A percentile compares a stretch with the other conserved stretches of the same genome.
Evolutionary conservation across 306 rosid genomes (phyloP).

Genomic region (Cucurbita moschata): DNA sequence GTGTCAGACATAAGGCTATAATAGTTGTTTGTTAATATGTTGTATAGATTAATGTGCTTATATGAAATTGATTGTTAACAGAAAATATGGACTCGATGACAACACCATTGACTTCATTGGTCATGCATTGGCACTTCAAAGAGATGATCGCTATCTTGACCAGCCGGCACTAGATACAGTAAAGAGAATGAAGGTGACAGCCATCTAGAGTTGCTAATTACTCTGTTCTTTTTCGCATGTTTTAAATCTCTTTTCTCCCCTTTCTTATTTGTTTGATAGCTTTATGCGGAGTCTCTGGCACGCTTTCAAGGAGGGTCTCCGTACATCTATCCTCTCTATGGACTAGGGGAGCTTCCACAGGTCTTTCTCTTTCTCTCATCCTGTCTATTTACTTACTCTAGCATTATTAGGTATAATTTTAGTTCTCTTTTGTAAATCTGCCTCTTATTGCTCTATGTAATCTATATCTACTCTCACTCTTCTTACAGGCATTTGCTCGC

Average conservation of each 20-base stretch:
- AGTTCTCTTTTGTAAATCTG: background rate
- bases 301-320: slow-evolving; percentile 99
- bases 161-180: slow-evolving; percentile 95
- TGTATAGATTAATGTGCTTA: background rate
- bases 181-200: slow-evolving; percentile 79
- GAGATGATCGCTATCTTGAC: slow-evolving; percentile 71
- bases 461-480: background rate
- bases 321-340: slow-evolving; percentile 92
- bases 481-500: slow-evolving; percentile 78
- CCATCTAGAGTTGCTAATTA: background rate
- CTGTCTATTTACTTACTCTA: background rate
- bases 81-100: slow-evolving; percentile 89
- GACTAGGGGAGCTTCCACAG: slow-evolving; percentile 99
- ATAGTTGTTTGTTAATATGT: background rate
- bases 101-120: slow-evolving; percentile 91
- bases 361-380: slow-evolving; percentile 19
- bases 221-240: background rate
- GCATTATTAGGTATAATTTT: background rate
- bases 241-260: slow-evolving; percentile 6
- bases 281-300: slow-evolving; percentile 83
- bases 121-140: slow-evolving; percentile 95
- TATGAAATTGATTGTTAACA: slow-evolving; percentile 25
- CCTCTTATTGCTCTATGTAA: background rate
- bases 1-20: no score
- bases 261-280: slow-evolving; percentile 25